Evolutionary conservation across 305 asterid genomes (phyloP).

Genomic region (Caryopteris hybrid): DNA sequence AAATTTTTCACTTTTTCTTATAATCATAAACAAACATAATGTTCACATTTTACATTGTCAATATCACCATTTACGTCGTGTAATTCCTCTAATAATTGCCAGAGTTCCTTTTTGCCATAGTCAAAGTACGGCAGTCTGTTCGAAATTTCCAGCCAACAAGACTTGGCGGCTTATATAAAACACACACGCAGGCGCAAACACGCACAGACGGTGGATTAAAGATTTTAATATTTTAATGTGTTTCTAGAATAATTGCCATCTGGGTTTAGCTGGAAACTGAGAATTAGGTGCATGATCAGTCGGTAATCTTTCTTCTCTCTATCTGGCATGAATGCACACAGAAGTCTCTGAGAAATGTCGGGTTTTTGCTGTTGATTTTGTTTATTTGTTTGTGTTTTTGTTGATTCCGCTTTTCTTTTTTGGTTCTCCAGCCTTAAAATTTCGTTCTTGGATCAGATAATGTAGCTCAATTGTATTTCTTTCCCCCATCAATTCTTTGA

Average conservation of each 20-base stretch:
- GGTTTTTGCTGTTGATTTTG: conserved; percentile 9
- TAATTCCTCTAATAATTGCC: not conserved
- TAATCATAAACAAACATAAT: too few relatives aligned
- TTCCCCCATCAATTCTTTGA: conserved; percentile 13
- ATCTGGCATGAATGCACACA: conserved; percentile 3
- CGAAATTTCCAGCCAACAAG: conserved; percentile 34
- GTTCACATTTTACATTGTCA: too few relatives aligned
- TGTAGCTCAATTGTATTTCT: conserved; percentile 8
- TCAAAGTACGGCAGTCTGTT: conserved; percentile 10
- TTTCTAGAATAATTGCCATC: conserved; percentile 12
- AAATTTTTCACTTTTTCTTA: too few relatives aligned
- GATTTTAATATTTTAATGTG: not conserved
- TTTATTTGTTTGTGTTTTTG: conserved; percentile 3
- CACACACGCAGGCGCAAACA: not conserved
- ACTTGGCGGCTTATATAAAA: conserved; percentile 30
- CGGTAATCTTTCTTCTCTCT: conserved; percentile 13
- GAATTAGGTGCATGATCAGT: conserved; percentile 20
- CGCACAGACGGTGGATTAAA: not conserved
- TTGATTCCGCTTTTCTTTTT: conserved; percentile 10
- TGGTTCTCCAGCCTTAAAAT: conserved; percentile 13
- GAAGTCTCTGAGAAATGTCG: conserved; percentile 4
- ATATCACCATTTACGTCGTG: not conserved
- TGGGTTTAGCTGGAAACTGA: conserved; percentile 27
- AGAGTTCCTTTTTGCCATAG: not conserved
- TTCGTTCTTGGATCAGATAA: conserved; percentile 11